Base-by-base conservation (phyloP, 225 moss, liverwort and hornwort species). In the Antitrichia curtipendula region DNA sequence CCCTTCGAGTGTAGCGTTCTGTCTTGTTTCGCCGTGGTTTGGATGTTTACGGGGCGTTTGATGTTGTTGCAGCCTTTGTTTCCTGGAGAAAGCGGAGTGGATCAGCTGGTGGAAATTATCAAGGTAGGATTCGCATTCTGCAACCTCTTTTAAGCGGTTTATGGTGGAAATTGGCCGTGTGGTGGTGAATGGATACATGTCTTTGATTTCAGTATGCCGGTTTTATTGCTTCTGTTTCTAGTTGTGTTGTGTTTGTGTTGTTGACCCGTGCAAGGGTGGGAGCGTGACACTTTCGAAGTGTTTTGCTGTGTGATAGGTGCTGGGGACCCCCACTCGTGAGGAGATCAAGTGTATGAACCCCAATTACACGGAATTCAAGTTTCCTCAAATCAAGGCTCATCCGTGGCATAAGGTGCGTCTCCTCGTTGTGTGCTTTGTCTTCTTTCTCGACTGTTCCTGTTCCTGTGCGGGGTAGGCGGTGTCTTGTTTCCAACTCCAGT, bases 291-390 rank as follows among this genome's bases (percentile, higher is more conserved):
- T 89, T 40, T 70, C 76, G 38, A 7, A 70, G 8, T 40, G 68
- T 25, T 43, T 41, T 56, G 59, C 34, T 49, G 49, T 83, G 54
- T 78, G 88, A 78, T 88, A 98, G 96, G 98, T 98, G 79, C 90
- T 98, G 83, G 97, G 98, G 52, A 98, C 98, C 77, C 97, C 98
- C 71, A 98, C 98, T 59, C 97, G 98, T 24, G 98, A 98, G 91
- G 97, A 98, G 93, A 98, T 98, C 47, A 98, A 98, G 92, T 98
- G 98, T 34, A 98, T 98, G 96, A 98, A 98, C 54, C 98, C 98
- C 56, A 98, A 98, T 88, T 98, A 98, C 88, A 98, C 98, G 9
- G 98, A 98, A 59, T 98, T 98, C 92, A 98, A 98, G 90, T 98
- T 98, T 75, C 98, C 97, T 20, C 98, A 98, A 90, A 98, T 98